A percentile compares a stretch with the other conserved stretches of the same genome.
Conservation (phyloP, 2,329 filamentous ascomycete species). For the Penicillium sp. region DNA sequence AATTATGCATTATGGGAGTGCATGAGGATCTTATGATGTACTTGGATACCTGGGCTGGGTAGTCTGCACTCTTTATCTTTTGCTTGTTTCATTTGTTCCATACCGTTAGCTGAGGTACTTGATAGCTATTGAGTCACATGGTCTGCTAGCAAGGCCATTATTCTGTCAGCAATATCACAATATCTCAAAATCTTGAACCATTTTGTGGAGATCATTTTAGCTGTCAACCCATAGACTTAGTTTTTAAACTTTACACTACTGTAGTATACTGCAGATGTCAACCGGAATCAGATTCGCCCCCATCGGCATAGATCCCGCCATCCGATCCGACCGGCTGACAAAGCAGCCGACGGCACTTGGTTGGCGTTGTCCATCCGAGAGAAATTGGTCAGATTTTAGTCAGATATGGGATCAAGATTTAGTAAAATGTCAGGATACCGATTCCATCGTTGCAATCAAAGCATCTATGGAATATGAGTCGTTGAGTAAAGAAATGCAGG, state of each 20-base stretch:
- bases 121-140: no score
- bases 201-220: no score
- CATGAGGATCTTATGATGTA: not conserved
- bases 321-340: conserved; percentile 1
- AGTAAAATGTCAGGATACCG: not conserved
- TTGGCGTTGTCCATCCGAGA: not conserved
- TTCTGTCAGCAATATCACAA: no score
- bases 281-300: not conserved
- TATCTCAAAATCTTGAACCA: no score
- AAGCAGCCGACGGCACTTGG: conserved; percentile 1
- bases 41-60: not conserved
- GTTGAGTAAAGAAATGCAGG: not conserved
- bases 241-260: no score
- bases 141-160: no score
- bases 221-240: no score
- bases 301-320: not conserved
- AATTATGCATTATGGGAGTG: no score
- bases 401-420: not conserved
- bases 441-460: not conserved
- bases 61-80: not conserved
- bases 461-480: not conserved
- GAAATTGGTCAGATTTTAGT: not conserved
- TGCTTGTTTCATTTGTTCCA: no score
- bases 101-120: no score
- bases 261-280: not conserved